A percentile compares a stretch with the other conserved stretches of the same genome.
These are phyloP conservation scores for Aphanomyces euteiches DNA, from an alignment of 352 stramenopile species.

Conservation along the genomic window DNA sequence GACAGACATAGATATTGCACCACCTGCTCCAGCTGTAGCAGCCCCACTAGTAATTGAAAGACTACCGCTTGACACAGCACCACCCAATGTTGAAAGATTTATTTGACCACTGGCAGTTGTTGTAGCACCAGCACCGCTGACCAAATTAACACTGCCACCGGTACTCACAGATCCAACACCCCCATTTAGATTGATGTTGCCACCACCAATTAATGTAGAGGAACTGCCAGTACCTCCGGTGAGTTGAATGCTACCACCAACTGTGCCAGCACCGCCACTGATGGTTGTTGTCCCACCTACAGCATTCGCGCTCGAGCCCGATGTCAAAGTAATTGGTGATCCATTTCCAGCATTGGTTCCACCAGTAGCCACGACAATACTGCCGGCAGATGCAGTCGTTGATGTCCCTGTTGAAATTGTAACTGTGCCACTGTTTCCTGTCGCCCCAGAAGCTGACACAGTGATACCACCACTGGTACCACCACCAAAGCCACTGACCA, in stretches of 20 bases:
- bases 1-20: slow-evolving; percentile 1
- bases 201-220: slow-evolving; percentile 9
- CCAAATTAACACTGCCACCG: slow-evolving; percentile 21
- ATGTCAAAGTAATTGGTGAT: slow-evolving; percentile 12
- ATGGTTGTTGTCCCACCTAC: slow-evolving; percentile 40
- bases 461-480: slow-evolving; percentile 22
- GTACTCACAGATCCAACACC: slow-evolving; percentile 3
- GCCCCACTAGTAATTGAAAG: slow-evolving; percentile 9
- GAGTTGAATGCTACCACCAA: slow-evolving; percentile 36
- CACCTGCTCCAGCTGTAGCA: slow-evolving; percentile 9
- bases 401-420: slow-evolving; percentile 30
- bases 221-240: slow-evolving; percentile 27
- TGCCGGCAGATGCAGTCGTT: slow-evolving; percentile 18
- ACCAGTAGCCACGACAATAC: slow-evolving; percentile 10
- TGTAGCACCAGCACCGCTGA: slow-evolving; percentile 15
- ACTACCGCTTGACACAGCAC: slow-evolving; percentile 7
- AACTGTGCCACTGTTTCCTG: slow-evolving; percentile 23
- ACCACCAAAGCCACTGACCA: slow-evolving; percentile 21
- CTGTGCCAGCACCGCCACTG: slow-evolving; percentile 36
- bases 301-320: slow-evolving; percentile 42
- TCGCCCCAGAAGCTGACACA: slow-evolving; percentile 18
- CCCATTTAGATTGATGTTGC: slow-evolving; percentile 7
- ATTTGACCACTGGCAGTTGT: slow-evolving; percentile 26
- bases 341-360: slow-evolving; percentile 5
- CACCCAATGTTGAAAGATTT: slow-evolving; percentile 12